phyloP scores from a whole-genome alignment of 2,329 filamentous ascomycete species.

The Tolypocladium nubicola region DNA sequence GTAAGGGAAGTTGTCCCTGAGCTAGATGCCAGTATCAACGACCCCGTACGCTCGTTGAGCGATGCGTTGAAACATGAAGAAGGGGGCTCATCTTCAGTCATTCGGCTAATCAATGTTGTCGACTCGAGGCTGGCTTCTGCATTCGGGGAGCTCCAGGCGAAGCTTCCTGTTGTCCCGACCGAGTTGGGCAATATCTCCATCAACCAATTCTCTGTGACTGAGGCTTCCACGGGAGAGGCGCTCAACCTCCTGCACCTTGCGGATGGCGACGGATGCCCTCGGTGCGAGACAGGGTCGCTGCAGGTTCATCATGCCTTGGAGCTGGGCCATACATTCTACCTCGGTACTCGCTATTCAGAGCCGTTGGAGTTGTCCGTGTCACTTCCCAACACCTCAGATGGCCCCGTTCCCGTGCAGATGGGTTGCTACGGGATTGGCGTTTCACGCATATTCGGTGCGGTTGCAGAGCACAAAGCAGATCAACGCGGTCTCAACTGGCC shows the following conservation, averaged over 20 bases:
- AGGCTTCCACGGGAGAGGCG: conserved; percentile 23
- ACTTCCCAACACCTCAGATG: conserved; percentile 15
- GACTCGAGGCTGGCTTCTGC: conserved; percentile 18
- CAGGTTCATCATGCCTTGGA: conserved; percentile 68
- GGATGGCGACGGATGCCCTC: conserved; percentile 62
- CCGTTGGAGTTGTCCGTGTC: conserved; percentile 58
- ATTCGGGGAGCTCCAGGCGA: conserved; percentile 12
- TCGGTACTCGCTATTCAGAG: conserved; percentile 78
- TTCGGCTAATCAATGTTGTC: conserved; percentile 21
- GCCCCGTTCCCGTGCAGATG: conserved; percentile 63
- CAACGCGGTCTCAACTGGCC: conserved; percentile 78
- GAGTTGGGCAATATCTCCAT: conserved; percentile 3
- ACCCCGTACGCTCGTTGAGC: conserved; percentile 43
- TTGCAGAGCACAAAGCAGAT: conserved; percentile 67
- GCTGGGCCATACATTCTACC: conserved; percentile 88
- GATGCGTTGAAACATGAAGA: conserved; percentile 17
- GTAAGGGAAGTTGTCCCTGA: conserved; percentile 57
- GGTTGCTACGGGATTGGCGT: conserved; percentile 94
- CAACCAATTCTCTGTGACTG: conserved; percentile 10
- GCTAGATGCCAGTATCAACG: conserved; percentile 61
- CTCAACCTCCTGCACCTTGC: conserved; percentile 56
- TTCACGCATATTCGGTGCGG: conserved; percentile 78
- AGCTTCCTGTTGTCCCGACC: conserved; percentile 15
- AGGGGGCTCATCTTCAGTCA: background rate
- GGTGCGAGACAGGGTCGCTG: conserved; percentile 54